Base-by-base conservation (phyloP, 331 rosid species). In the Dryas integrifolia region DNA sequence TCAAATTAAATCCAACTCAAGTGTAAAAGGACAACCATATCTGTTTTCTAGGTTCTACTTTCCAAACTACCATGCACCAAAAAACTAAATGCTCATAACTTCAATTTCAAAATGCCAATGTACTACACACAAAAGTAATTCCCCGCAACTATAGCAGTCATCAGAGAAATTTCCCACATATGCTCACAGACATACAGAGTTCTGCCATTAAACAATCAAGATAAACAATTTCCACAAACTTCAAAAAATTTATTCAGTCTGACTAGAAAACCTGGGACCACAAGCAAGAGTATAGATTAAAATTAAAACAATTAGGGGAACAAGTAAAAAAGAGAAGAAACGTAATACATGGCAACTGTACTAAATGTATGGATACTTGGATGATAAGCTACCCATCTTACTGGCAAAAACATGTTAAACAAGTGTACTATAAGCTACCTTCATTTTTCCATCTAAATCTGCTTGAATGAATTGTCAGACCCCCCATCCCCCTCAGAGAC, bases 1-100 rank as follows among this genome's bases (percentile, higher is more conserved):
- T 80, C 70, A 81, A 62, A 2, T 52, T 70, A 57, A 38, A 11
- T 5, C 5, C 1, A 70, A 43, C 16, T 67, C 43, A n/a, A 14
- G 35, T 68, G 48, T 4, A 15, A 38, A 5, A 7, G 35, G 55
- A 53, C 6, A 8, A 55, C 44, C 43, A 58, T 58, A 16, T 58
- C 16, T 26, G 44, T 57, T 57, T 57, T 57, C 13, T 4, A 24
- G 12, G 40, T 44, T 21, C 7, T n/a, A 18, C 39, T 64, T 64
- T 26, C 5, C 52, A 44, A 57, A 59, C 65, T 59, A 18, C 52
- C 26, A 44, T 44, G 69, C n/a, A 5, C 12, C 12, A 4, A 11
- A 18, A 14, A 13, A 9, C 7, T 53, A 41, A 4, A 52, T 35
- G 18, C 61, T 13, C 0, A n/a, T 0, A 4, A 26, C 40, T 24